Base-by-base conservation (phyloP, 345 rosid species). In the Heritiera littoralis region DNA sequence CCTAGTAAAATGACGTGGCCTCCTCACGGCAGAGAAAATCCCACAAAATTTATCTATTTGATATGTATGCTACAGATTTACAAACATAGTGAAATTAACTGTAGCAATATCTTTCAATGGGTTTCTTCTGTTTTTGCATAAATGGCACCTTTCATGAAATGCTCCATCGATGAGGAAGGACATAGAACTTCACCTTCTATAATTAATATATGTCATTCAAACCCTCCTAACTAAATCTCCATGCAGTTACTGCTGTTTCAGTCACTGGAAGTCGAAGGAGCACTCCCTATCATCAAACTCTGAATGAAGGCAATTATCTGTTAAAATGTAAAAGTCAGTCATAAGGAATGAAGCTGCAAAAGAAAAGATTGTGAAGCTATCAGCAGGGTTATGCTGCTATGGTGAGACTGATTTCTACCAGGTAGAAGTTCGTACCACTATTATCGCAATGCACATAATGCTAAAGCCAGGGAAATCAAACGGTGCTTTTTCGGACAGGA, bases 391-490 rank as follows among this genome's bases (percentile, higher is more conserved):
- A 5, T 30, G 7, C 59, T 55, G 20, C 59, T 55, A 0, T 55
- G 23, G 56, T 46, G 45, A 43, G 49, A 46, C 15, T 55, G 23
- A 55, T 55, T 55, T 55, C 8, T 55, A 55, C 59, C 30, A 70
- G 9, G 75, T 9, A 65, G n/a, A 41, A 28, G 67, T 12, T 59
- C 82, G 28, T 89, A 95, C 98, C 88, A 80, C 56, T 7, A 89
- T 86, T 35, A 92, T 60, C 45, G 91, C 88, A 41, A 90, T 81
- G 85, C 98, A 91, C 71, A 90, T 52, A 40, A 93, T 66, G 78
- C 97, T 90, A 87, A 95, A 95, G 35, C 99, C 97, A 41, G 97
- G 99, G 89, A 86, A 95, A 75, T 88, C 46, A 83, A 95, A 90
- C 6, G 99, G 99, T 20, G 98, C 92, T 32, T 72, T 49, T 4